A percentile compares a stretch with the other conserved stretches of the same genome.
phyloP scores from a whole-genome alignment of 345 rosid genomes.

The Fremontodendron californicum region DNA sequence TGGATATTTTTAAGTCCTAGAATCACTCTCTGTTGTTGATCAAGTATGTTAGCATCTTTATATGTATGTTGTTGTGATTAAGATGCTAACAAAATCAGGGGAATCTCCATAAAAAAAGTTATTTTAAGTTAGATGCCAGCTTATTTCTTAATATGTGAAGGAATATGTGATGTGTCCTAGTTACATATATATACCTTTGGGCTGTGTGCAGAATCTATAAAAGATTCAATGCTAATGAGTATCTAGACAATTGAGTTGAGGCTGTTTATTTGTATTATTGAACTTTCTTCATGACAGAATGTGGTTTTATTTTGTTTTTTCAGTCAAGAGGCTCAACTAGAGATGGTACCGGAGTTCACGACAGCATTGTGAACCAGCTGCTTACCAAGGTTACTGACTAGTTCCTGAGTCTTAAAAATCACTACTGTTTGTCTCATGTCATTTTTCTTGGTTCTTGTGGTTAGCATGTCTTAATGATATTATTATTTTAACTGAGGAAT shows the following conservation, averaged over 20 bases:
- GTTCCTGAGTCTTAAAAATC: constrained; percentile 14
- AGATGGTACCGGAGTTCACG: constrained; percentile 99
- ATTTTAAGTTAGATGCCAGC: background rate
- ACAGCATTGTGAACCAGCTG: constrained; percentile 95
- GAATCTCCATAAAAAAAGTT: background rate
- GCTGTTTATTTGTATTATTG: constrained; percentile 4
- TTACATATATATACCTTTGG: background rate
- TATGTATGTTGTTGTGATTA: background rate
- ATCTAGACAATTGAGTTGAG: constrained; percentile 3
- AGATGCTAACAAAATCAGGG: background rate
- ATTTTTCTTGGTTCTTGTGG: constrained; percentile 7
- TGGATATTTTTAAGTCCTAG: background rate
- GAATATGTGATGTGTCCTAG: background rate
- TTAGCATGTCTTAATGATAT: background rate
- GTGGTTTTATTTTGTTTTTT: constrained; percentile 15
- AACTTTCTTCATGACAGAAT: background rate
- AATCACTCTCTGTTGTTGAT: background rate
- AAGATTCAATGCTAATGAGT: background rate
- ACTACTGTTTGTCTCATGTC: background rate
- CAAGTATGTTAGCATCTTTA: background rate
- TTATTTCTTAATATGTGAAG: background rate
- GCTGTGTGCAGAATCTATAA: background rate
- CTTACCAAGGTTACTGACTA: constrained; percentile 75
- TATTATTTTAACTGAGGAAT: constrained; percentile 11
- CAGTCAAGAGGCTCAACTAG: constrained; percentile 98